phyloP scores from a whole-genome alignment of 2,329 filamentous ascomycete species.

The Lachnellula cervina region DNA sequence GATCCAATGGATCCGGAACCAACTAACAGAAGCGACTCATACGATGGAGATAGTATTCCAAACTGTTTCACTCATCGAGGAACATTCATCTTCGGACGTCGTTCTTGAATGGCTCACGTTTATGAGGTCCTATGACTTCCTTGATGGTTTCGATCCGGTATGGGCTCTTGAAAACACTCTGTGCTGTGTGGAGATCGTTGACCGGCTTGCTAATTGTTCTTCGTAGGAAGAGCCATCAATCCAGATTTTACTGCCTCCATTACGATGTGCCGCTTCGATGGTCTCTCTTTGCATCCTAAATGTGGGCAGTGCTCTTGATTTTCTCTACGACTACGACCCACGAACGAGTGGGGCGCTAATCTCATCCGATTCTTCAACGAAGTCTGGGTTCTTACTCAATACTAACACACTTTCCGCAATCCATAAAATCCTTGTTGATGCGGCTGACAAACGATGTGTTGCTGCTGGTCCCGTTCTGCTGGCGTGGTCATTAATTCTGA shows the following conservation, averaged over 20 bases:
- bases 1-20: slow-evolving; percentile 55
- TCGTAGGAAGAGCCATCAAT: slow-evolving; percentile 21
- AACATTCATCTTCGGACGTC: slow-evolving; percentile 53
- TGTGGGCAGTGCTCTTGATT: slow-evolving; percentile 21
- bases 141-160: slow-evolving; percentile 58
- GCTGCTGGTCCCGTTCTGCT: slow-evolving; percentile 71
- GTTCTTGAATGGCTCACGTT: slow-evolving; percentile 71
- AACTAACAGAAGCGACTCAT: slow-evolving; percentile 68
- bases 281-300: slow-evolving; percentile 71
- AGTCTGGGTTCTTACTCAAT: slow-evolving; percentile 61
- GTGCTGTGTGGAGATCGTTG: neutral
- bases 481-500: slow-evolving; percentile 74
- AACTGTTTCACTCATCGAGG: slow-evolving; percentile 54
- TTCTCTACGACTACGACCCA: slow-evolving; percentile 13
- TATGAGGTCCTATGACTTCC: slow-evolving; percentile 63
- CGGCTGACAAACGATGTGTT: slow-evolving; percentile 50
- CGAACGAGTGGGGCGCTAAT: slow-evolving; percentile 20
- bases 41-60: slow-evolving; percentile 70
- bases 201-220: slow-evolving; percentile 4
- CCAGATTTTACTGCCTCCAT: slow-evolving; percentile 47
- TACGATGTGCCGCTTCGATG: slow-evolving; percentile 65
- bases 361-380: slow-evolving; percentile 31
- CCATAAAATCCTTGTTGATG: slow-evolving; percentile 63
- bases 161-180: slow-evolving; percentile 23
- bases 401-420: slow-evolving; percentile 66